A percentile compares a stretch with the other conserved stretches of the same genome.
Conservation (phyloP, 805 yeast species). For the Pichia scutulata region DNA sequence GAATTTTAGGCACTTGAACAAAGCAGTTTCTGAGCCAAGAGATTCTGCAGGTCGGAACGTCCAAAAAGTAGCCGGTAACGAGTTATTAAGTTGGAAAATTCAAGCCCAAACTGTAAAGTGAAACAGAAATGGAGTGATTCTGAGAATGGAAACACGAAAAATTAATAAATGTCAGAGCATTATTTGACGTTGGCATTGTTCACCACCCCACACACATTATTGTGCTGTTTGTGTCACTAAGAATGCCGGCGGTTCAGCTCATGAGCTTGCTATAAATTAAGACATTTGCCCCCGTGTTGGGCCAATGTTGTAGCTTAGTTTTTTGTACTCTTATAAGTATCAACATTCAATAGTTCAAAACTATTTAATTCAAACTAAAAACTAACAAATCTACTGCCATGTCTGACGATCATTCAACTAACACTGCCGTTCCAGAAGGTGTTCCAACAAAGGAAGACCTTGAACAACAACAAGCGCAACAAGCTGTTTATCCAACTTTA, state of each 20-base stretch:
- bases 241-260: no score
- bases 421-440: conserved; percentile 20
- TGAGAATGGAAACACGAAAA: neutral
- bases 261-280: neutral
- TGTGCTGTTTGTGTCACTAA: neutral
- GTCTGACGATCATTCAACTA: conserved; percentile 21
- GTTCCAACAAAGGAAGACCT: conserved; percentile 13
- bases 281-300: neutral
- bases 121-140: neutral
- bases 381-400: conserved; percentile 5
- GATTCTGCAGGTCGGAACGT: no score
- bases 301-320: no score
- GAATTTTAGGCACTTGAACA: no score
- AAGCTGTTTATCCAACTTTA: neutral
- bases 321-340: neutral
- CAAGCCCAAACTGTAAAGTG: neutral
- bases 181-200: neutral
- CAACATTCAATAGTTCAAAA: neutral
- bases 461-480: conserved; percentile 5
- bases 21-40: no score
- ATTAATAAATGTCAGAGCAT: neutral
- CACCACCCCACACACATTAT: no score
- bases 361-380: neutral
- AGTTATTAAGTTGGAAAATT: neutral
- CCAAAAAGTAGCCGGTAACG: neutral